A percentile compares a stretch with the other conserved stretches of the same genome.
These are phyloP conservation scores for Oxyria digyna DNA, from an alignment of 148 eudicot species.

Conservation along the genomic window DNA sequence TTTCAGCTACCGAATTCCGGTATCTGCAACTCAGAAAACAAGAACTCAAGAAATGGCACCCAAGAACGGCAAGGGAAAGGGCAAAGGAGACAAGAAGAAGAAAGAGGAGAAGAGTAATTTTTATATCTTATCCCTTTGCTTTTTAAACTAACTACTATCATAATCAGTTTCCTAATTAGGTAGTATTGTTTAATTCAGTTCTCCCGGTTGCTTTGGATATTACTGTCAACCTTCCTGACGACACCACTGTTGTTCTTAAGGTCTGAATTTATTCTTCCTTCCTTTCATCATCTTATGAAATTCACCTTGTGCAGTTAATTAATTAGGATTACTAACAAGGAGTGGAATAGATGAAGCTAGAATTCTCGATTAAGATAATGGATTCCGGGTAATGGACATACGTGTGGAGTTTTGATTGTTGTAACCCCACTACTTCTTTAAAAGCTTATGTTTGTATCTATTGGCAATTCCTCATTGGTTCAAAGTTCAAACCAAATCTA, in stretches of 20 bases:
- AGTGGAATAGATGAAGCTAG: background rate
- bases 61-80: conserved; percentile 85
- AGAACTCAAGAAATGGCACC: conserved; percentile 55
- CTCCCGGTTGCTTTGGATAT: conserved; percentile 84
- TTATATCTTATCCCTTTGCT: background rate
- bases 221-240: conserved; percentile 73
- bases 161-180: background rate
- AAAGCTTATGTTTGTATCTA: background rate
- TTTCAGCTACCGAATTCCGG: background rate
- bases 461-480: background rate
- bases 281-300: background rate
- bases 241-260: conserved; percentile 64
- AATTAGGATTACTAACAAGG: too few species aligned
- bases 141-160: background rate
- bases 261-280: conserved; percentile 22
- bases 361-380: background rate
- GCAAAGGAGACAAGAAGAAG: conserved; percentile 94
- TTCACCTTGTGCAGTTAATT: too few species aligned
- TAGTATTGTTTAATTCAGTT: conserved; percentile 36
- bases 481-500: background rate
- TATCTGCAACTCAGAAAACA: background rate
- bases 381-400: background rate
- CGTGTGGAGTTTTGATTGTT: background rate
- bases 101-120: conserved; percentile 86
- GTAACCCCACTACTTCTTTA: background rate